A percentile compares a stretch with the other conserved stretches of the same genome.
phyloP scores from a whole-genome alignment of 192 early-diverging fungal genomes.

The Mortierella claussenii region DNA sequence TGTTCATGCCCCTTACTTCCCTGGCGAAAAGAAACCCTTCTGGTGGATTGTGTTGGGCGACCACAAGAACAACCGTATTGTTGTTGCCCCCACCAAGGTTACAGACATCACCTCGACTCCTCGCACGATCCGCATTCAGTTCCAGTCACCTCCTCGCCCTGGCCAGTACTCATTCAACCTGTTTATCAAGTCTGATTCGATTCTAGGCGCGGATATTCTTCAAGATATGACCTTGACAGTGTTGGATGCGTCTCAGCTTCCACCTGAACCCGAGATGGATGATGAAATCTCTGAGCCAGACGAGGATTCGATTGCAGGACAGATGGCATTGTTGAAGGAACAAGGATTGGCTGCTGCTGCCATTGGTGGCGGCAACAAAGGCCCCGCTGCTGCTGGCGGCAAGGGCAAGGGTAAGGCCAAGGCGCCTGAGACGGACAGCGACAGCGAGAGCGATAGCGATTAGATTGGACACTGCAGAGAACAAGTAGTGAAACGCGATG shows the following conservation, averaged over 20 bases:
- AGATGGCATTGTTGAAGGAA: constrained; percentile 91
- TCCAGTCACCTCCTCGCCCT: constrained; percentile 91
- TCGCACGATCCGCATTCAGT: constrained; percentile 83
- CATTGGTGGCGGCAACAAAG: constrained; percentile 53
- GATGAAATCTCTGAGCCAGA: constrained; percentile 98
- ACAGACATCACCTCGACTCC: constrained; percentile 72
- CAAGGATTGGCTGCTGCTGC: constrained; percentile 70
- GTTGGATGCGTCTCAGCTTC: constrained; percentile 74
- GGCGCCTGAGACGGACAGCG: constrained; percentile 43
- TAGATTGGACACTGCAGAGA: too few species aligned
- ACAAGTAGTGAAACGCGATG: too few species aligned
- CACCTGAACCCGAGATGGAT: constrained; percentile 80
- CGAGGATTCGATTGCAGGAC: constrained; percentile 94
- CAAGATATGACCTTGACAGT: constrained; percentile 84
- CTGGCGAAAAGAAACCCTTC: constrained; percentile 77
- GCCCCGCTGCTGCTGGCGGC: constrained; percentile 4
- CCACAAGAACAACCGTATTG: constrained; percentile 83
- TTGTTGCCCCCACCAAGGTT: constrained; percentile 81
- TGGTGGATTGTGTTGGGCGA: constrained; percentile 96
- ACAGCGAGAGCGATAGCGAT: constrained; percentile 37
- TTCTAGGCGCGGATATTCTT: constrained; percentile 83
- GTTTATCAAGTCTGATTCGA: constrained; percentile 90
- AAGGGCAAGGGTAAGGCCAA: constrained; percentile 52
- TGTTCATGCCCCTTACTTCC: constrained; percentile 77
- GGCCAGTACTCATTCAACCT: constrained; percentile 86